A percentile compares a stretch with the other conserved stretches of the same genome.
These are phyloP conservation scores for Amaranthus palmeri DNA, from an alignment of 148 eudicot genomes.

Conservation along the genomic window DNA sequence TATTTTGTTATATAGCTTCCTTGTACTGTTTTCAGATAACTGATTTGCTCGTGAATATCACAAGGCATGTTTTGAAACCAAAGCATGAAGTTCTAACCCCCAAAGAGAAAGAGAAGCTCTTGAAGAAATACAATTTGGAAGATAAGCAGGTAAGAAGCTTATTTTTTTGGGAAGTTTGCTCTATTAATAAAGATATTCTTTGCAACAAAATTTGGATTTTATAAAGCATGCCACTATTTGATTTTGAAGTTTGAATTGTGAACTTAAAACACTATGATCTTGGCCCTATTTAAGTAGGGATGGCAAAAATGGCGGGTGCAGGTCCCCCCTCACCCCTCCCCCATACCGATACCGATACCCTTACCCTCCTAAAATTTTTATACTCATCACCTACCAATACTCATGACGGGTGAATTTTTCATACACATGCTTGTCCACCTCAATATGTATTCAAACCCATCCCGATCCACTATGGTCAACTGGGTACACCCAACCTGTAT, in stretches of 20 bases:
- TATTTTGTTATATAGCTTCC: not conserved
- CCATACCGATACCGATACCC: too few species aligned
- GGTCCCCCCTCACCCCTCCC: too few species aligned
- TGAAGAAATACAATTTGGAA: conserved; percentile 66
- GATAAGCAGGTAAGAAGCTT: conserved; percentile 64
- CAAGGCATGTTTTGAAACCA: conserved; percentile 82
- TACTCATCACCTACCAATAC: too few species aligned
- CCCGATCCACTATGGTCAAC: too few species aligned
- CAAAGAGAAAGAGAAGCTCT: conserved; percentile 60
- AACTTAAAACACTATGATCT: not conserved
- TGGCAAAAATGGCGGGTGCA: too few species aligned
- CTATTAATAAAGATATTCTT: not conserved
- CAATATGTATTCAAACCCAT: too few species aligned
- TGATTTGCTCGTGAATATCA: conserved; percentile 79
- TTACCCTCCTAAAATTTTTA: too few species aligned
- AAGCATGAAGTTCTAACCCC: conserved; percentile 59
- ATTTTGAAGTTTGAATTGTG: not conserved
- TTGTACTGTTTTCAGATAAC: conserved; percentile 52
- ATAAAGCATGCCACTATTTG: not conserved
- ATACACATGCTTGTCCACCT: too few species aligned
- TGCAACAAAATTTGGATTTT: not conserved
- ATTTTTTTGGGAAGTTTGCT: not conserved
- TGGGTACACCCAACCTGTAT: too few species aligned
- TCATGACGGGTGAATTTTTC: too few species aligned
- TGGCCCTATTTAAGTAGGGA: not conserved